Evolutionary conservation across 768 basidiomycete genomes (phyloP).

Genomic region (Podaxis sp.): DNA sequence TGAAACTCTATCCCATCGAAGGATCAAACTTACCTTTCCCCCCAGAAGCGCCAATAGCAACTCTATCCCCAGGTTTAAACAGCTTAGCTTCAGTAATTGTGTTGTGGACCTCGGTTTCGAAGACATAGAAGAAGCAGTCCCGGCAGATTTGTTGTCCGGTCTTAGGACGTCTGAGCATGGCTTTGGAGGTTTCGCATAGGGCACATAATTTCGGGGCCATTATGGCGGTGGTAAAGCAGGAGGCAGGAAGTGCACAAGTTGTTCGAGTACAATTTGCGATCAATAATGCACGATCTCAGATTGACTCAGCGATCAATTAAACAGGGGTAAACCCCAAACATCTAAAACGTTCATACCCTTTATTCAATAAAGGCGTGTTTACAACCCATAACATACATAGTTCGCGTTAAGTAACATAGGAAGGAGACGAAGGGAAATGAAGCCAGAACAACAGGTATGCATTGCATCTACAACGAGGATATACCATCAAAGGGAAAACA

Average conservation of each 20-base stretch:
- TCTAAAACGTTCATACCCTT: not conserved
- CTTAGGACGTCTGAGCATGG: conserved; percentile 93
- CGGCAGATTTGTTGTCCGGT: conserved; percentile 97
- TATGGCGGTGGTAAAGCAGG: not conserved
- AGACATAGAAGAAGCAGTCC: conserved; percentile 94
- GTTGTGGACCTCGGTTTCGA: conserved; percentile 97
- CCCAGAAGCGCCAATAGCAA: conserved; percentile 97
- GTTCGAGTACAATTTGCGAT: not conserved
- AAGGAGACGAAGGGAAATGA: not conserved
- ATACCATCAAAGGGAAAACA: not conserved
- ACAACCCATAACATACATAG: not conserved
- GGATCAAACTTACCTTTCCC: conserved; percentile 75
- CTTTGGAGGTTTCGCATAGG: conserved; percentile 71
- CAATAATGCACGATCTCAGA: not conserved
- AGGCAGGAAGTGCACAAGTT: not conserved
- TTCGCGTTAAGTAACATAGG: not conserved
- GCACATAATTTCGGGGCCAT: conserved; percentile 86
- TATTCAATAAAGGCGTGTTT: not conserved
- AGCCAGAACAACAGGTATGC: not conserved
- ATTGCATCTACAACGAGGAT: conserved; percentile 1
- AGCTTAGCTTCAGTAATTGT: conserved; percentile 83
- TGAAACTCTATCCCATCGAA: not conserved
- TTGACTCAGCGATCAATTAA: conserved; percentile 12
- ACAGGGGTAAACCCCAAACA: conserved; percentile 3
- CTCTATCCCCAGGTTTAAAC: conserved; percentile 86